These are phyloP conservation scores for Cardiospermum halicacabum DNA, from an alignment of 345 rosid genomes.

Conservation along the genomic window DNA sequence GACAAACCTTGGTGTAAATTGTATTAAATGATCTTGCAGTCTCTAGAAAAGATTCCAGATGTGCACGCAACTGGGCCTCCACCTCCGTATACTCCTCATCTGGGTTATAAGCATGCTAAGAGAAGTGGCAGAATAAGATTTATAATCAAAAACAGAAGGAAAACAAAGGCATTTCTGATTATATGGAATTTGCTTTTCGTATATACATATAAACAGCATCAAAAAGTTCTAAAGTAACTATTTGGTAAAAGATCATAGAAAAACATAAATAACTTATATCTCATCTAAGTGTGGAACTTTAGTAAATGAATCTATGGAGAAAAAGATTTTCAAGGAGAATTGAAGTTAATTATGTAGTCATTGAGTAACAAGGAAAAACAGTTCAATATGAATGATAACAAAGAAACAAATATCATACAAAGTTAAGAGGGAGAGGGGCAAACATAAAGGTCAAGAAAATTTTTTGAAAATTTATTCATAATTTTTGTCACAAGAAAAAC, in stretches of 20 bases:
- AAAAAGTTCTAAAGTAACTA: neutral
- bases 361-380: neutral
- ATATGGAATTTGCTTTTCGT: neutral
- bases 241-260: neutral
- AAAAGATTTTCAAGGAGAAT: neutral
- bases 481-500: neutral
- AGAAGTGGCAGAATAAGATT: slow-evolving; percentile 4
- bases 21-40: slow-evolving; percentile 90
- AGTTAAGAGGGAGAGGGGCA: neutral
- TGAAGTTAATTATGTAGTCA: neutral
- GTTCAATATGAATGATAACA: no score
- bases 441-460: neutral
- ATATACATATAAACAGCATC: neutral
- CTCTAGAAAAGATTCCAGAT: slow-evolving; percentile 86
- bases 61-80: slow-evolving; percentile 72
- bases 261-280: neutral
- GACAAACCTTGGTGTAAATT: slow-evolving; percentile 85
- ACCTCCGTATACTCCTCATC: slow-evolving; percentile 91
- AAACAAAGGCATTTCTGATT: neutral
- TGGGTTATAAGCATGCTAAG: slow-evolving; percentile 91
- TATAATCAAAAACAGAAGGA: neutral
- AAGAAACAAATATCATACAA: neutral
- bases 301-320: neutral
- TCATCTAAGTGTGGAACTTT: neutral
- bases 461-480: neutral